Percentiles rank a stretch among this genome's conserved stretches.
Evolutionary conservation across 331 rosid species (phyloP).

Genomic region (Dryas integrifolia): DNA sequence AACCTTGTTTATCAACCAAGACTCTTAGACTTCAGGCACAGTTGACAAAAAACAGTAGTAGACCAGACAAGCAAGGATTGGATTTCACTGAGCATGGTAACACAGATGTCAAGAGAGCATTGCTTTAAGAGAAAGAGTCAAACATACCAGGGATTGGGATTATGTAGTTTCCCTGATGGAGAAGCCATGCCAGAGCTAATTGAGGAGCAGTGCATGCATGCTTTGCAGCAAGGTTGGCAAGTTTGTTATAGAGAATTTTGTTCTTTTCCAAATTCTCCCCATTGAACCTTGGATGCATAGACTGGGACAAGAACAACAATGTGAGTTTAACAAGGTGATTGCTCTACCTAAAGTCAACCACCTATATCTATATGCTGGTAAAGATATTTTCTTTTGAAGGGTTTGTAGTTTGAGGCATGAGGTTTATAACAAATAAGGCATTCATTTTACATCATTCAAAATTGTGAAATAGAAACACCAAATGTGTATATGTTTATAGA

Average conservation of each 20-base stretch:
- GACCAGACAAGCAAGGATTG: no score
- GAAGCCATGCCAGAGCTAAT: conserved; percentile 56
- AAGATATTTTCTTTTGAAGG: no score
- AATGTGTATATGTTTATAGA: no score
- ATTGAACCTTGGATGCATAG: conserved; percentile 45
- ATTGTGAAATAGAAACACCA: no score
- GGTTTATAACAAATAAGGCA: no score
- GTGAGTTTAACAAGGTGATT: not conserved
- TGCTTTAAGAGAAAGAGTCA: not conserved
- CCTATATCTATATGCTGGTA: not conserved
- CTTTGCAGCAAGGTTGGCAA: conserved; percentile 39
- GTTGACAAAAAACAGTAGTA: no score
- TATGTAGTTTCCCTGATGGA: conserved; percentile 46
- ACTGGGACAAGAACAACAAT: not conserved
- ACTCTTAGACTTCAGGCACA: no score
- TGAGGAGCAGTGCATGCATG: conserved; percentile 46
- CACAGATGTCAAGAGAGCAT: not conserved
- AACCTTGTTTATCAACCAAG: not conserved
- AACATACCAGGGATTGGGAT: conserved; percentile 35
- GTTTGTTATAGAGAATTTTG: conserved; percentile 40
- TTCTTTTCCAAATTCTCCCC: conserved; percentile 57
- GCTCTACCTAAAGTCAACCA: not conserved
- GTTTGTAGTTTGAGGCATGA: no score
- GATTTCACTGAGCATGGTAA: not conserved
- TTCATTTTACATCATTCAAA: no score